phyloP scores from a whole-genome alignment of 2,329 filamentous ascomycete genomes.

The Penicillium olsonii region DNA sequence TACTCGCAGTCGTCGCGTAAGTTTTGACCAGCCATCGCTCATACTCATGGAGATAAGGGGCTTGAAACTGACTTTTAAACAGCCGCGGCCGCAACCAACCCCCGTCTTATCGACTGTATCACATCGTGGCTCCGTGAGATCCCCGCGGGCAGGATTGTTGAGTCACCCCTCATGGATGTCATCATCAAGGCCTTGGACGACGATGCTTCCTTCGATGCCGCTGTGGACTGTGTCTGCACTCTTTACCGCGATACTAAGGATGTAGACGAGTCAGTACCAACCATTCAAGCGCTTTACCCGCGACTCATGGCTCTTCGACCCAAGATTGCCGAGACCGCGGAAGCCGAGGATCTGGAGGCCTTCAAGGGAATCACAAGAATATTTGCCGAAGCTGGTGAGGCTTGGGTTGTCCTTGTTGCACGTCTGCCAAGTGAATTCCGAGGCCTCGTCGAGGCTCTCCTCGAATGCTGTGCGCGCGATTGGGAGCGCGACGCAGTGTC shows the following conservation, averaged over 20 bases:
- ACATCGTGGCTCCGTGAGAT: conserved; percentile 97
- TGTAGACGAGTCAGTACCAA: conserved; percentile 82
- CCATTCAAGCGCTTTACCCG: conserved; percentile 81
- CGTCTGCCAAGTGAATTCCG: conserved; percentile 80
- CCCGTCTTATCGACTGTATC: conserved; percentile 89
- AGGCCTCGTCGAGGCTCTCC: conserved; percentile 79
- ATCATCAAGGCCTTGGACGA: conserved; percentile 75
- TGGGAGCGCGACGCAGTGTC: conserved; percentile 88
- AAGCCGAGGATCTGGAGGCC: conserved; percentile 79
- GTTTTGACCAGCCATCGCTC: conserved; percentile 5
- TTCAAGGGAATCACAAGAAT: conserved; percentile 88
- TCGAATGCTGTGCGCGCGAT: conserved; percentile 89
- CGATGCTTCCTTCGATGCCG: conserved; percentile 79
- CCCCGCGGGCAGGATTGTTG: conserved; percentile 77
- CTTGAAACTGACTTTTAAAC: conserved; percentile 27
- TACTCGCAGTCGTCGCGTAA: conserved; percentile 90
- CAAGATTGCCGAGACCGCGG: conserved; percentile 72
- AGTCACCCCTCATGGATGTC: conserved; percentile 79
- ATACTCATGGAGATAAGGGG: background rate
- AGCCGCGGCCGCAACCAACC: conserved; percentile 80
- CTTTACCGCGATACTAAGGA: conserved; percentile 91
- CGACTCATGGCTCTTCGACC: conserved; percentile 74
- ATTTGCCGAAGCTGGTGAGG: conserved; percentile 88
- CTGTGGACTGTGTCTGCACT: conserved; percentile 87
- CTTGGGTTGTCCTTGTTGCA: conserved; percentile 91